Percentiles rank a stretch among this genome's conserved stretches.
Conservation (phyloP, 73 alveolate genomes). For the Paramecium sonneborni region DNA sequence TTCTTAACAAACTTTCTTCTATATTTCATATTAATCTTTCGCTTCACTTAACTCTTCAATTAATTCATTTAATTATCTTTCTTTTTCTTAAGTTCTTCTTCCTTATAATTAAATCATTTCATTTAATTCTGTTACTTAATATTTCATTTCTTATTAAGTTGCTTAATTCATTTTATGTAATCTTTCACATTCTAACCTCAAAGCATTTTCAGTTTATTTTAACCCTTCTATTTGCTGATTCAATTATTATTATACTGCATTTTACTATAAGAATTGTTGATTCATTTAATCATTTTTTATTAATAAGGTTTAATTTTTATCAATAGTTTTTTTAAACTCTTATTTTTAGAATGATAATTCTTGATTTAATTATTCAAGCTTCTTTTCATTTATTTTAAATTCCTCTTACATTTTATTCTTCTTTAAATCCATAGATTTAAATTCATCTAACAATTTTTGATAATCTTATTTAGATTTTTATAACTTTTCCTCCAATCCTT, state of each 20-base stretch:
- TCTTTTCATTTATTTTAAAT: neutral
- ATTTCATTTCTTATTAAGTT: neutral
- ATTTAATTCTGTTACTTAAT: constrained; percentile 37
- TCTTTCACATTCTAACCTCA: neutral
- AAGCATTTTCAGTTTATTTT: neutral
- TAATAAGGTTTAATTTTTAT: neutral
- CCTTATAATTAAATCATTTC: neutral
- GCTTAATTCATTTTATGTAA: neutral
- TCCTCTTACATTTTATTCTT: constrained; percentile 38
- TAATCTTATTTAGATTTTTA: neutral
- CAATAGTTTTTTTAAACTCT: neutral
- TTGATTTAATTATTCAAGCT: neutral
- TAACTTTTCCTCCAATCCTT: constrained; percentile 1
- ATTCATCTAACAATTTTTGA: constrained; percentile 20
- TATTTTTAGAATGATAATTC: neutral
- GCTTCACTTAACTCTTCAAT: constrained; percentile 22
- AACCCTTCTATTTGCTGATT: neutral
- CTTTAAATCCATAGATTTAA: neutral
- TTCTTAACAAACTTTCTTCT: neutral
- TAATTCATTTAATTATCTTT: neutral
- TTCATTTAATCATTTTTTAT: neutral
- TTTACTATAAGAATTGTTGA: neutral
- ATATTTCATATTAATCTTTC: constrained; percentile 45
- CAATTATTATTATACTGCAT: neutral
- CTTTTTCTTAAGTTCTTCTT: constrained; percentile 38